Base-by-base conservation (phyloP, 1,284 basidiomycete species). In the Pyrrhoderma lamaoense region DNA sequence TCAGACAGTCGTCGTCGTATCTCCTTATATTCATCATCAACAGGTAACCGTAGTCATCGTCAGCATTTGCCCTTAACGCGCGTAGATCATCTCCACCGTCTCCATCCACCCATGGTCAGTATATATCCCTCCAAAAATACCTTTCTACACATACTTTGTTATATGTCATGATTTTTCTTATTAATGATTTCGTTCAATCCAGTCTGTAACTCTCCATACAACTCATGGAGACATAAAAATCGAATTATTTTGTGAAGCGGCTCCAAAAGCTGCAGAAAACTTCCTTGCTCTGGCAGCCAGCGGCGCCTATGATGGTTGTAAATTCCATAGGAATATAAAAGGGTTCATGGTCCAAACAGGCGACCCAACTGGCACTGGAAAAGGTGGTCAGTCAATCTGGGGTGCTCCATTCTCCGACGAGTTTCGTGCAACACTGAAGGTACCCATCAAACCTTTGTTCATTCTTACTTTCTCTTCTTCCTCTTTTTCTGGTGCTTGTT, bases 261-360 rank as follows among this genome's bases (percentile, higher is more conserved):
- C 93, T 14, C 95, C 95, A 11, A 89, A 92, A 62, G 77, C 93
- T 16, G 92, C 94, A 56, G 94, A 99, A 89, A 99, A 98, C 70
- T 99, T 99, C 64, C 75, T 99, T 21, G 93, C 91, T 0, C 76
- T 97, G 14, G 93, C 89, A 62, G 95, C 93, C 8, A 87, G 91
- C 8, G 87, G 86, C 38, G 86, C 87, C 60, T 99, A 93, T 68
- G 79, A 96, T 65, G 75, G 77, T 54, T 89, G 84, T 61, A 70
- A 95, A 22, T 98, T 95, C 69, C 95, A 98, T 67, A 80, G 90
- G 36, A 96, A 91, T 65, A 95, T 96, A 71, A 90, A 84, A 62
- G 85, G 83, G n/a, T 98, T 97, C 71, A 97, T 97, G 89, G 74
- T 88, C 16, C 93, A 97, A 64, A 90, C 90, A 0, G 93, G 91